Conservation (phyloP, 2,329 filamentous ascomycete species). For the Monosporascus sp. region DNA sequence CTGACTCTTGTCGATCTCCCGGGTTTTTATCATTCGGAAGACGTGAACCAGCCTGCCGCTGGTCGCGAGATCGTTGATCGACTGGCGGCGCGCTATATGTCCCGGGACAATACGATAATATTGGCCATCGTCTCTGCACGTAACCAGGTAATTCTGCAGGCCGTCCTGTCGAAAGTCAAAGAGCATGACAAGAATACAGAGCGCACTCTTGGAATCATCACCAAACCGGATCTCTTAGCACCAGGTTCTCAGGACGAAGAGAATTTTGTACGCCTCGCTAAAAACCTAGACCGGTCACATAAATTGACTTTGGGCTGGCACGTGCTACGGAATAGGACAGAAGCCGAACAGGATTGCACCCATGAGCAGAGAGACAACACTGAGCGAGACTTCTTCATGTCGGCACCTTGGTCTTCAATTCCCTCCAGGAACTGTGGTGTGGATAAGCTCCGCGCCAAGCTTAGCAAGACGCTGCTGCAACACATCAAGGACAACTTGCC, state of each 20-base stretch:
- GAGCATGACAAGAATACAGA: slow-evolving; percentile 35
- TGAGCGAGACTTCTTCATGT: slow-evolving; percentile 28
- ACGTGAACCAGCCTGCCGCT: slow-evolving; percentile 25
- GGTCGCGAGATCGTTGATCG: slow-evolving; percentile 29
- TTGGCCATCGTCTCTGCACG: slow-evolving; percentile 48
- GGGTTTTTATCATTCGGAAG: slow-evolving; percentile 33
- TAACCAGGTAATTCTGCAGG: slow-evolving; percentile 46
- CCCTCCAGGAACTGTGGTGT: slow-evolving; percentile 28
- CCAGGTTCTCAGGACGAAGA: slow-evolving; percentile 33
- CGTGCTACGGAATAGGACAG: slow-evolving; percentile 43
- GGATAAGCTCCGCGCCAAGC: slow-evolving; percentile 28
- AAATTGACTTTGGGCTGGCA: slow-evolving; percentile 45
- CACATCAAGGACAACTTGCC: slow-evolving; percentile 25
- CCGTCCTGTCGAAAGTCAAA: slow-evolving; percentile 39
- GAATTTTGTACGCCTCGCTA: slow-evolving; percentile 29
- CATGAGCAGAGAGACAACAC: slow-evolving; percentile 24
- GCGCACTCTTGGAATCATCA: slow-evolving; percentile 53
- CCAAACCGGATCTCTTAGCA: slow-evolving; percentile 45
- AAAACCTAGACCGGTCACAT: slow-evolving; percentile 25
- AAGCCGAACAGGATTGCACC: slow-evolving; percentile 19
- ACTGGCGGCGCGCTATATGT: slow-evolving; percentile 48
- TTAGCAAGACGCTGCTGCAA: slow-evolving; percentile 30
- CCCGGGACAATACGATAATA: slow-evolving; percentile 52
- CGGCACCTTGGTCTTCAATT: slow-evolving; percentile 22
- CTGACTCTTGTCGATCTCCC: slow-evolving; percentile 53